Base-by-base conservation (phyloP, 2,329 filamentous ascomycete species). In the Aspergillus brasiliensis region DNA sequence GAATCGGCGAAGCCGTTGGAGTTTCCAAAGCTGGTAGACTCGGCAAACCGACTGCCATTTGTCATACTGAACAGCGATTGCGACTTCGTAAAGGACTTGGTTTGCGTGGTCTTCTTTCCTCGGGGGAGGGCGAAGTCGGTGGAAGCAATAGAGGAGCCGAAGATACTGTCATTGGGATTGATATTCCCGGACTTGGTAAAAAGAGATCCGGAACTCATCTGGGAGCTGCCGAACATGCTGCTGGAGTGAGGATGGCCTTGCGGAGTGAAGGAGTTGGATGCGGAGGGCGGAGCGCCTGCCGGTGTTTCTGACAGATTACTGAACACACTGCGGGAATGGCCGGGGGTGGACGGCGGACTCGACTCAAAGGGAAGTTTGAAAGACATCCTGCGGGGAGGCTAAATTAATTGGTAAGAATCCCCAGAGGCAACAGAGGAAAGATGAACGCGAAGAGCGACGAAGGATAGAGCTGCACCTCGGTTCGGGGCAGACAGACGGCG, bases 271-370 rank as follows among this genome's bases (percentile, higher is more conserved):
- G 84, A 86, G 62, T 73, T 72, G 25, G 77, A 74, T 60, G 77
- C 79, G 31, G 82, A 83, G 25, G 83, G 84, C 1, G 84, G 84
- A 59, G 78, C 80, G 42, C 83, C 84, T 49, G 82, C 83, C 55
- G 85, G 85, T 15, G 85, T 87, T 19, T 83, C 86, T 5, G 85
- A 86, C 47, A 82, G 77, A 63, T 77, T 72, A 58, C 73, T 73
- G 58, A 73, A 71, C 5, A 76, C 66, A 55, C 73, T 74, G 48
- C 72, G 71, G 23, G 70, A 70, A 63, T 74, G 78, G 17, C 70
- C 75, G 11, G 77, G 77, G 2, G 77, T 79, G 19, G 75, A 73
- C 2, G 76, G 74, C 6, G 74, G 71, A 27, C 71, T 76, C 10
- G 75, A 73, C 28, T 73, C 71, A 53, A 70, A 73, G 8, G 74